Conservation (phyloP, 169 alveolate genomes). For the Amoebophrya sp. region DNA sequence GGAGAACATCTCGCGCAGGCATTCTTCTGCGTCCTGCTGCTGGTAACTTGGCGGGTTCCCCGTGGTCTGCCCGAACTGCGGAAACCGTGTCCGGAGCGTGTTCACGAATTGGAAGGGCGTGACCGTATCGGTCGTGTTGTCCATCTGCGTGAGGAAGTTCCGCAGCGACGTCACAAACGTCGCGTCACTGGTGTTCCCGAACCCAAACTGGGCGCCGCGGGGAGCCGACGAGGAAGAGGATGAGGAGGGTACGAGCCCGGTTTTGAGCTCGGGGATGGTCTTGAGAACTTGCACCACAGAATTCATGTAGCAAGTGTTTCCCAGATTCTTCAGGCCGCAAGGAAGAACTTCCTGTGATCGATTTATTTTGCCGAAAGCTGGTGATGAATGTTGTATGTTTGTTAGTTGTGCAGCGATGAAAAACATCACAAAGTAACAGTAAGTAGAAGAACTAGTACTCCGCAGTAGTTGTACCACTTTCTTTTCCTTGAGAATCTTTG, state of each 20-base stretch:
- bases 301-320: constrained; percentile 71
- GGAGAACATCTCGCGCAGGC: constrained; percentile 11
- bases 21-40: constrained; percentile 21
- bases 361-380: too few relatives aligned
- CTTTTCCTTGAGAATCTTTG: background rate
- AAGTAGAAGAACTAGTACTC: too few relatives aligned
- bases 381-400: too few relatives aligned
- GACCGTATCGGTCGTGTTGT: background rate
- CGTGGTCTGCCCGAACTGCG: background rate
- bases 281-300: constrained; percentile 38
- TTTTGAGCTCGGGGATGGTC: background rate
- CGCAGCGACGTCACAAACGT: background rate
- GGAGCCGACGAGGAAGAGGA: background rate
- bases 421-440: too few relatives aligned
- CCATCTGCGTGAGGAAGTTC: background rate
- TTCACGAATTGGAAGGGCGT: background rate
- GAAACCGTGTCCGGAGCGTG: background rate
- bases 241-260: background rate
- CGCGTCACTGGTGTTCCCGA: background rate
- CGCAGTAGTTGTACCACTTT: too few relatives aligned
- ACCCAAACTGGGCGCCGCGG: too few relatives aligned
- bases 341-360: too few relatives aligned
- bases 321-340: constrained; percentile 58
- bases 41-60: background rate
- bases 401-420: too few relatives aligned